Evolutionary conservation across 176 grass and related monocot genomes (phyloP).

Genomic region (Dendrocalamus sinicus): DNA sequence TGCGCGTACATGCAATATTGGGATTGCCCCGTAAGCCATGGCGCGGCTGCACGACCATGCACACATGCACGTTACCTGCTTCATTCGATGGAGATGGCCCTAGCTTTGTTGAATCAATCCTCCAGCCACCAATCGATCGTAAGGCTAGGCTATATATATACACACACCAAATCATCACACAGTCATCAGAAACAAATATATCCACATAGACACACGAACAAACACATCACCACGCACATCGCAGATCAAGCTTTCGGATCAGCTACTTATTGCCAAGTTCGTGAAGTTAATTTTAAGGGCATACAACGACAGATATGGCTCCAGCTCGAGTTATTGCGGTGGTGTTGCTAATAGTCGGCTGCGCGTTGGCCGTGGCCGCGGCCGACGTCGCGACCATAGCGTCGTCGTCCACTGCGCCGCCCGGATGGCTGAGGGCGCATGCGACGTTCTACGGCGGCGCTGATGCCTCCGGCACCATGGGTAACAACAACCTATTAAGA

Average conservation of each 20-base stretch:
- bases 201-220: neutral
- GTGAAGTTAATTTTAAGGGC: neutral
- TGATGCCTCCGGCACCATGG: conserved; percentile 57
- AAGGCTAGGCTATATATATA: conserved; percentile 40
- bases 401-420: neutral
- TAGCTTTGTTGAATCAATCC: neutral
- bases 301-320: neutral
- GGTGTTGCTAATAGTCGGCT: conserved; percentile 1
- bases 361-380: neutral
- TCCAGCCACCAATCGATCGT: neutral
- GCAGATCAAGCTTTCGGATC: neutral
- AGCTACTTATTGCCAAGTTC: neutral
- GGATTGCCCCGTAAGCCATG: conserved; percentile 41
- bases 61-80: conserved; percentile 14
- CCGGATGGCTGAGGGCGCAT: conserved; percentile 39
- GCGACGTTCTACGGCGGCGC: conserved; percentile 58
- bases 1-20: neutral
- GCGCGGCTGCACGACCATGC: neutral
- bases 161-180: neutral
- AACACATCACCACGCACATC: neutral
- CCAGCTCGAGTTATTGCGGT: neutral
- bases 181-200: neutral
- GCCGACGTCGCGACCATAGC: neutral
- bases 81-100: no score
- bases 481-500: neutral